phyloP scores from a whole-genome alignment of 345 rosid species.

The Streptanthus diversifolius region DNA sequence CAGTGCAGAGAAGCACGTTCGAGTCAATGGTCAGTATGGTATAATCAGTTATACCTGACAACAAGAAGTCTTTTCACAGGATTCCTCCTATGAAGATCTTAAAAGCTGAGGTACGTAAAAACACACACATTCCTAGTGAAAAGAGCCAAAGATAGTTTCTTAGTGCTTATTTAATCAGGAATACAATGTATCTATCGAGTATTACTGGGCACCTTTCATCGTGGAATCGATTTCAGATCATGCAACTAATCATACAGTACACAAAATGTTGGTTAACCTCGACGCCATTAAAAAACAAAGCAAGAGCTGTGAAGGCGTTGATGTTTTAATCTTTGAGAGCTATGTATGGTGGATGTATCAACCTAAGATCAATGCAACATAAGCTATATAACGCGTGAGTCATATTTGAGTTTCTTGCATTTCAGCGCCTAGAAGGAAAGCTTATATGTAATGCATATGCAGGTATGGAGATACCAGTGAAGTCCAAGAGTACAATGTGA shows the following conservation, averaged over 20 bases:
- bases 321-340: constrained; percentile 76
- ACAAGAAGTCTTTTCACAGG: constrained; percentile 61
- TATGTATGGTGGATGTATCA: constrained; percentile 97
- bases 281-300: constrained; percentile 82
- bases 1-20: constrained; percentile 83
- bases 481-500: constrained; percentile 61
- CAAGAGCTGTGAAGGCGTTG: constrained; percentile 68
- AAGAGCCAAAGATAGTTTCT: neutral
- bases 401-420: neutral
- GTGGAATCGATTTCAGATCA: constrained; percentile 88
- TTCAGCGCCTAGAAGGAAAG: neutral
- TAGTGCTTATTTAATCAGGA: constrained; percentile 47
- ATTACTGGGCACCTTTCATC: constrained; percentile 95
- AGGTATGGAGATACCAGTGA: constrained; percentile 51
- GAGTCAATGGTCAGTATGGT: constrained; percentile 88
- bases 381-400: constrained; percentile 23
- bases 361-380: constrained; percentile 84
- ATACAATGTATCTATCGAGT: constrained; percentile 69
- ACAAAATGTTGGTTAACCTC: constrained; percentile 67
- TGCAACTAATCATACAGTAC: constrained; percentile 85
- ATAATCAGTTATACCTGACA: constrained; percentile 71
- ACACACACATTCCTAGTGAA: neutral
- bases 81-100: constrained; percentile 90
- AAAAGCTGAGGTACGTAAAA: constrained; percentile 55
- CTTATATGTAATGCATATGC: constrained; percentile 19